These are phyloP conservation scores for Tubosaeta sp. DNA, from an alignment of 768 basidiomycete species.

Conservation along the genomic window DNA sequence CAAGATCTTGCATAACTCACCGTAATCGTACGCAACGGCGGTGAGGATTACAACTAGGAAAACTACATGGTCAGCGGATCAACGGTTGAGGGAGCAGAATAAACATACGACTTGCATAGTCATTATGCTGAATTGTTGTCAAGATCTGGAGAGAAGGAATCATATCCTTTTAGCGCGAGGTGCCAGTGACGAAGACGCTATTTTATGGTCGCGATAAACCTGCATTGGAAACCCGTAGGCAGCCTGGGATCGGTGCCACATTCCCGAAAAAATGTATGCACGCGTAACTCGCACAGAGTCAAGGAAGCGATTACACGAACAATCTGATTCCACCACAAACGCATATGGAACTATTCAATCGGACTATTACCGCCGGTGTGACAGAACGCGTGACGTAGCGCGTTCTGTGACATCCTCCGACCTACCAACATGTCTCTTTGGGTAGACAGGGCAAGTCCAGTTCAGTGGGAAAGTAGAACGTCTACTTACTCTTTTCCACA, in stretches of 20 bases:
- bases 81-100: neutral
- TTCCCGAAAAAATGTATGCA: too few relatives aligned
- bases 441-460: constrained; percentile 46
- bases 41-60: neutral
- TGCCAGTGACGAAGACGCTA: too few relatives aligned
- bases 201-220: too few relatives aligned
- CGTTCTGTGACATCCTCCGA: constrained; percentile 13
- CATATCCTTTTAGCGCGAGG: too few relatives aligned
- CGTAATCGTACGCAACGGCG: neutral
- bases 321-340: too few relatives aligned
- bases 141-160: neutral
- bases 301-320: too few relatives aligned
- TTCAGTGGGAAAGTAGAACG: neutral
- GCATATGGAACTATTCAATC: too few relatives aligned
- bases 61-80: neutral
- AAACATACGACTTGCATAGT: neutral
- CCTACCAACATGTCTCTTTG: constrained; percentile 55
- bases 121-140: neutral
- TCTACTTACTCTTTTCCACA: constrained; percentile 28
- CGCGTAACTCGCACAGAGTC: too few relatives aligned
- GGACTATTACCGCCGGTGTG: too few relatives aligned
- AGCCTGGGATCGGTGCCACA: too few relatives aligned
- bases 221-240: too few relatives aligned
- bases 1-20: neutral
- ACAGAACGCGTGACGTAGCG: constrained; percentile 32